Percentiles rank a stretch among this genome's conserved stretches.
phyloP scores from a whole-genome alignment of 306 rosid genomes.

The Potentilla sterilis region DNA sequence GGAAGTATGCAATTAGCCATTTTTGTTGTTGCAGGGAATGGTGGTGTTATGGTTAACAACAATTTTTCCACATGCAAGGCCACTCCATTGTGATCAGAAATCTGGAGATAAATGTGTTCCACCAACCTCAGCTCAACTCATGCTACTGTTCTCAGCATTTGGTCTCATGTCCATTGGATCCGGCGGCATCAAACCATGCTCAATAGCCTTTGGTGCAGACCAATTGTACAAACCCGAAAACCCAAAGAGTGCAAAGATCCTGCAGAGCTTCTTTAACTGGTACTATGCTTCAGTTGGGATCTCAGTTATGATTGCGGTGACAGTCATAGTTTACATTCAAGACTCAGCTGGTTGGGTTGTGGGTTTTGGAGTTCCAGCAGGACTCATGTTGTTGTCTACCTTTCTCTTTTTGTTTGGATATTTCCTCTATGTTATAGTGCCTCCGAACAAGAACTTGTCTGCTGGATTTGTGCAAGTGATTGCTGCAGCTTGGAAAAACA shows the following conservation, averaged over 20 bases:
- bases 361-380: constrained; percentile 70
- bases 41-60: constrained; percentile 62
- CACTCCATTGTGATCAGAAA: constrained; percentile 36
- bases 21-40: constrained; percentile 41
- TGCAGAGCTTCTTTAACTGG: constrained; percentile 79
- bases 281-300: constrained; percentile 71
- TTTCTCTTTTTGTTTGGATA: constrained; percentile 62
- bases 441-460: constrained; percentile 54
- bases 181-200: constrained; percentile 76
- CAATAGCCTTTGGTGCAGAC: constrained; percentile 76
- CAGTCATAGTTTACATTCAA: constrained; percentile 66
- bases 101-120: constrained; percentile 29
- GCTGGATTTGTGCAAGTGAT: constrained; percentile 48
- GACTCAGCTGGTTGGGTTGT: constrained; percentile 52
- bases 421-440: constrained; percentile 37
- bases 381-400: constrained; percentile 57
- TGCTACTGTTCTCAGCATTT: constrained; percentile 50
- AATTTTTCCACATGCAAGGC: constrained; percentile 60
- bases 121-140: constrained; percentile 36
- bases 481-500: constrained; percentile 65
- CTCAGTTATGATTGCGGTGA: constrained; percentile 44
- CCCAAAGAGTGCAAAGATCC: constrained; percentile 35
- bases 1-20: background rate
- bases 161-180: constrained; percentile 69
- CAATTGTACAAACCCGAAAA: constrained; percentile 49